Evolutionary conservation across 2,329 filamentous ascomycete species (phyloP).

Genomic region (Lojkania enalia): DNA sequence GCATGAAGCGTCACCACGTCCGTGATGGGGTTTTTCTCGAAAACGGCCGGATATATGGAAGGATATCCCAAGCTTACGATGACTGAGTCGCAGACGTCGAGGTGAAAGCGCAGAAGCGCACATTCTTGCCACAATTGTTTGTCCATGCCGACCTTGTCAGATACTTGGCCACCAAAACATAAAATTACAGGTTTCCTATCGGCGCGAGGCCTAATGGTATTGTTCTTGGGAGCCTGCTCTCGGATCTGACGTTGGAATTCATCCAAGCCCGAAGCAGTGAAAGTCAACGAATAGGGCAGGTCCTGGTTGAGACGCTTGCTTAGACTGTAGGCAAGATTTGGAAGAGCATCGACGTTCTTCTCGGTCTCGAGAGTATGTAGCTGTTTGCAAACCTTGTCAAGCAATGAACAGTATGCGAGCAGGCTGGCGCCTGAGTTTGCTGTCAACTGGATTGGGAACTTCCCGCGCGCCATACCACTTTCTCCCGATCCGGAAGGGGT

Average conservation of each 20-base stretch:
- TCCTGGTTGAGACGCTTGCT: conserved; percentile 11
- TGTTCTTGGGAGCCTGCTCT: no score
- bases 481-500: neutral
- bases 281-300: conserved; percentile 8
- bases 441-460: no score
- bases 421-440: conserved; percentile 3
- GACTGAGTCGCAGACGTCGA: conserved; percentile 17
- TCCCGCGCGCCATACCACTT: neutral
- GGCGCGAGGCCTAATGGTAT: no score
- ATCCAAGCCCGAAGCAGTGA: conserved; percentile 3
- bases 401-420: neutral
- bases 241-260: neutral
- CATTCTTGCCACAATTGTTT: conserved; percentile 10
- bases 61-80: conserved; percentile 4
- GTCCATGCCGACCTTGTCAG: conserved; percentile 11
- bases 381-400: no score
- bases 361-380: no score
- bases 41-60: conserved; percentile 22
- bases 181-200: conserved; percentile 19
- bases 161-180: conserved; percentile 26
- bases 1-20: conserved; percentile 30
- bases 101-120: conserved; percentile 14
- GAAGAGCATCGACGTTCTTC: neutral
- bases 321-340: conserved; percentile 22
- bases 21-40: conserved; percentile 6